Evolutionary conservation across 129 eudicot genomes (phyloP).

Genomic region (Chrysanthemum seticuspe): DNA sequence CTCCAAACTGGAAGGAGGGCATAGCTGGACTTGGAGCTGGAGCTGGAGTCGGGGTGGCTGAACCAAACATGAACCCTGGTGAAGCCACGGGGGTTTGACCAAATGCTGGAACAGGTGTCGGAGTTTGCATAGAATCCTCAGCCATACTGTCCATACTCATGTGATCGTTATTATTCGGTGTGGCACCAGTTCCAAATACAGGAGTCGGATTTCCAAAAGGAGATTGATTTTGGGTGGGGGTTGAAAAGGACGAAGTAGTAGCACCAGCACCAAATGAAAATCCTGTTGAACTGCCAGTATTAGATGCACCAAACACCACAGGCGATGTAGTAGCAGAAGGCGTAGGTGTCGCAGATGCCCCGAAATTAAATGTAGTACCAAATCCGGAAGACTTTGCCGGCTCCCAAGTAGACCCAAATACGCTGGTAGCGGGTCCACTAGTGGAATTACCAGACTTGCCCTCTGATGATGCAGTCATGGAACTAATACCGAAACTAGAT

Average conservation of each 20-base stretch:
- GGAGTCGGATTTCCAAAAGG: conserved; percentile 50
- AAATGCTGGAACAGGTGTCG: conserved; percentile 39
- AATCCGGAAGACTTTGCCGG: conserved; percentile 30
- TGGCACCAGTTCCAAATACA: conserved; percentile 29
- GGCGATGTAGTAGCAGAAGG: conserved; percentile 34
- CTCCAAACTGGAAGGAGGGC: conserved; percentile 66
- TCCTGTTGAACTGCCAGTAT: conserved; percentile 34
- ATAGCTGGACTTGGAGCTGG: conserved; percentile 29
- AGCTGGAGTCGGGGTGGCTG: conserved; percentile 38
- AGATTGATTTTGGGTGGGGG: conserved; percentile 36
- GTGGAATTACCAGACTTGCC: conserved; percentile 29
- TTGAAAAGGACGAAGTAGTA: conserved; percentile 33
- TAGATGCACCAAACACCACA: conserved; percentile 38
- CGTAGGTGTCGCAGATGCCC: conserved; percentile 41
- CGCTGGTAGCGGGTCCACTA: conserved; percentile 30
- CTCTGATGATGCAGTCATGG: conserved; percentile 36
- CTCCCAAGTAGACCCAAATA: conserved; percentile 45
- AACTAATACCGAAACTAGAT: conserved; percentile 31
- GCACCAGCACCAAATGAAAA: conserved; percentile 39
- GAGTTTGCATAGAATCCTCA: conserved; percentile 79
- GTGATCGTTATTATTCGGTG: conserved; percentile 51
- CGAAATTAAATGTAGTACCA: conserved; percentile 46
- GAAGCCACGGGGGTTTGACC: conserved; percentile 34
- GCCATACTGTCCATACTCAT: conserved; percentile 94
- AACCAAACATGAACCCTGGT: conserved; percentile 60